Evolutionary conservation across 2,329 filamentous ascomycete species (phyloP).

Genomic region (Aspergillus quadricinctus): DNA sequence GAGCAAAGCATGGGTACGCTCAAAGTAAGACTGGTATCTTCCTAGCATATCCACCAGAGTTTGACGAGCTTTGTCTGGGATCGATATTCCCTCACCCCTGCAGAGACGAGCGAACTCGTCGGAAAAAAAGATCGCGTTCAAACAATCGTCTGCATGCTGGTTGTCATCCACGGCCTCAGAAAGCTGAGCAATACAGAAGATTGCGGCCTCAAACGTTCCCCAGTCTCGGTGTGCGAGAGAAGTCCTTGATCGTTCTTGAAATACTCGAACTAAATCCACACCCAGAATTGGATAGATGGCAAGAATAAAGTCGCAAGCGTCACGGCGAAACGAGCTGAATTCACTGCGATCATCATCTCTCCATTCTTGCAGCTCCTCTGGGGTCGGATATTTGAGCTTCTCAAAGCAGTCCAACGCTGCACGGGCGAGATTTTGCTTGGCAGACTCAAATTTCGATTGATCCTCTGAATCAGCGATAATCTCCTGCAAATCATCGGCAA

Average conservation of each 20-base stretch:
- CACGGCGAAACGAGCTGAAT: conserved; percentile 41
- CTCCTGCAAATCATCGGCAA: conserved; percentile 36
- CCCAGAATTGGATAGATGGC: conserved; percentile 42
- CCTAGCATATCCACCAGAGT: conserved; percentile 42
- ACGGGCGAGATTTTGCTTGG: conserved; percentile 36
- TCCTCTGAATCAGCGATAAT: conserved; percentile 25
- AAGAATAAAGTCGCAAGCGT: conserved; percentile 44
- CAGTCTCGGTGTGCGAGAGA: conserved; percentile 35
- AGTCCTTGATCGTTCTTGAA: conserved; percentile 34
- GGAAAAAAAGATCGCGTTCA: conserved; percentile 40
- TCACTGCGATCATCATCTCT: conserved; percentile 40
- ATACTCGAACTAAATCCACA: conserved; percentile 38
- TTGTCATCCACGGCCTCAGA: conserved; percentile 45
- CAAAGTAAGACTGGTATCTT: conserved; percentile 42
- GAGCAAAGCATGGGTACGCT: conserved; percentile 39
- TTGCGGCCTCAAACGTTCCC: conserved; percentile 41
- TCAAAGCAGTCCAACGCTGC: conserved; percentile 40
- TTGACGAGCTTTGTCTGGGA: conserved; percentile 37
- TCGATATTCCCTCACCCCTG: conserved; percentile 23
- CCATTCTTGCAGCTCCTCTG: conserved; percentile 35
- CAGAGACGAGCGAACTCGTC: conserved; percentile 33
- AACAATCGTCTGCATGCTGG: conserved; percentile 36
- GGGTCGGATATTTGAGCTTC: conserved; percentile 38
- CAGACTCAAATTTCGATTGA: conserved; percentile 22
- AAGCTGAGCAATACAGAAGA: conserved; percentile 42